Base-by-base conservation (phyloP, 2,329 filamentous ascomycete species). In the Cladophialophora bantiana region DNA sequence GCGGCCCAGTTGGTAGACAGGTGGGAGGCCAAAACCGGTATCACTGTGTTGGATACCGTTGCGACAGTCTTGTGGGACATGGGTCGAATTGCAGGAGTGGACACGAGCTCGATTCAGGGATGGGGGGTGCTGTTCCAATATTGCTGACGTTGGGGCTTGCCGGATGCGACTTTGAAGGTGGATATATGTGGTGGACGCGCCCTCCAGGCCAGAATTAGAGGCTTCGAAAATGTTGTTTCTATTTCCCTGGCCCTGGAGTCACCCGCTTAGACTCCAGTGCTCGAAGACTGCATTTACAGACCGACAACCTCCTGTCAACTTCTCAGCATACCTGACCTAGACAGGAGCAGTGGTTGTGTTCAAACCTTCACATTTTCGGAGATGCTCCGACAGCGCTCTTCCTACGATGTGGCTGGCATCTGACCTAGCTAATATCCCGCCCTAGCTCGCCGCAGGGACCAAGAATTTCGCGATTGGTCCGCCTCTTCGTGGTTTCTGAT, bases 11-110 rank as follows among this genome's bases (percentile, higher is more conserved):
- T 77, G 12, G 79, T 75, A 3, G 70, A 67, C 6, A 42, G 70
- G 13, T 82, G 80, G 81, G 81, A 83, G 67, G 58, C 71, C 42
- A 26, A 60, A 9, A n/a, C 40, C 61, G 74, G 72, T 0, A 52
- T 82, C 5, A 72, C 74, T 3, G 78, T 82, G 6, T 73, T 81
- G 18, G 81, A 83, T 72, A 80, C 78, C 0, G 78, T 82, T 10
- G 75, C 78, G 0, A 81, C 79, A 2, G 78, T 82, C 3, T 65
- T 82, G 4, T 80, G 77, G 77, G 78, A 79, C 66, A 78, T 81
- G 77, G 70, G 80, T 58, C 72, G 72, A 34, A 72, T 77, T 7
- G 73, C 74, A 56, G 73, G 73, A 6, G 67, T 79, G 34, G 74
- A 78, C 59, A 73, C 70, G 54, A 70, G 58, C 12, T 59, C 56